phyloP scores from a whole-genome alignment of 768 basidiomycete genomes.

The Tricholoma bakamatsutake region DNA sequence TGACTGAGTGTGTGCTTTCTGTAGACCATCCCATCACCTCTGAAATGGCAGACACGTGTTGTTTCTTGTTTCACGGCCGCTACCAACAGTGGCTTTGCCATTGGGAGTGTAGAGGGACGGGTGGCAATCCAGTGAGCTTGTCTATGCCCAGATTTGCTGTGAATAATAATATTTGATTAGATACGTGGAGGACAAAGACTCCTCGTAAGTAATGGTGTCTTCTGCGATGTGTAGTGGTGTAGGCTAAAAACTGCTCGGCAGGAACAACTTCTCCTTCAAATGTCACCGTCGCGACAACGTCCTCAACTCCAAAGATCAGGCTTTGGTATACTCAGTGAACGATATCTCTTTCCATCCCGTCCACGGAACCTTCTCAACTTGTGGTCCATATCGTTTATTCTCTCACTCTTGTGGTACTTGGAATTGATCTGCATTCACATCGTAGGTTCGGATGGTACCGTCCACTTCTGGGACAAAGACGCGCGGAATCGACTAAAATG shows the following conservation, averaged over 20 bases:
- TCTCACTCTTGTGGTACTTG: slow-evolving; percentile 7
- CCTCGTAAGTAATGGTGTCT: slow-evolving; percentile 40
- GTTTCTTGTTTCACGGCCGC: slow-evolving; percentile 77
- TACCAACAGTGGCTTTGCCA: slow-evolving; percentile 63
- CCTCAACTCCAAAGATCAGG: slow-evolving; percentile 55
- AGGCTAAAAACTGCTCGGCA: slow-evolving; percentile 14
- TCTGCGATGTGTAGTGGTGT: background rate
- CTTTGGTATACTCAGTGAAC: slow-evolving; percentile 77
- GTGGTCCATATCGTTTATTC: slow-evolving; percentile 39
- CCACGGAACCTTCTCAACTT: slow-evolving; percentile 82
- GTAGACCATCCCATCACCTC: slow-evolving; percentile 75
- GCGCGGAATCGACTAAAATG: slow-evolving; percentile 89
- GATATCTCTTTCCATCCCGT: slow-evolving; percentile 82
- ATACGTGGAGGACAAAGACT: slow-evolving; percentile 84
- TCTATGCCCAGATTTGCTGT: background rate
- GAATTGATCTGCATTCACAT: slow-evolving; percentile 12
- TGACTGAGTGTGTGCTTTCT: background rate
- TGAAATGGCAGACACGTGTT: slow-evolving; percentile 92
- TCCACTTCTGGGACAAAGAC: slow-evolving; percentile 95
- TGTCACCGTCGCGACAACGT: slow-evolving; percentile 62
- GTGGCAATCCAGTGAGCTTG: slow-evolving; percentile 88
- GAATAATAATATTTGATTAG: slow-evolving; percentile 27
- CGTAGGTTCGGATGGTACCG: slow-evolving; percentile 74
- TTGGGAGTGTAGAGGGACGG: slow-evolving; percentile 85
- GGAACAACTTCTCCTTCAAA: slow-evolving; percentile 86